These are phyloP conservation scores for Gillenia trifoliata DNA, from an alignment of 306 rosid genomes.

Conservation along the genomic window DNA sequence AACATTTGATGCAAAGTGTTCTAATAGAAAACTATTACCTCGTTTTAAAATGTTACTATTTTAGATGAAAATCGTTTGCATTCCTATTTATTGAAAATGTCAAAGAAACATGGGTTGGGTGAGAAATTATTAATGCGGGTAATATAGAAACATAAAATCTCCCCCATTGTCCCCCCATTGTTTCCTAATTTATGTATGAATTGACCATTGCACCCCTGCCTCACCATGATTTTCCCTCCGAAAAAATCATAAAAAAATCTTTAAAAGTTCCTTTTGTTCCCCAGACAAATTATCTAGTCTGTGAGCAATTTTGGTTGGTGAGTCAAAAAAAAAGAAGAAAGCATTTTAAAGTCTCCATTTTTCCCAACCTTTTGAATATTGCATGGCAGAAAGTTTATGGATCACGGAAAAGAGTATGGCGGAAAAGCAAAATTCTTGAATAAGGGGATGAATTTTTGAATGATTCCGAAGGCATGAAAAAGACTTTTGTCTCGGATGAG, in stretches of 20 bases:
- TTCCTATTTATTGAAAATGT: too few species aligned
- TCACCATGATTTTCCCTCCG: constrained; percentile 10
- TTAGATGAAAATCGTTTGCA: background rate
- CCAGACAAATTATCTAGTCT: background rate
- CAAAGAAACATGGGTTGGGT: constrained; percentile 9
- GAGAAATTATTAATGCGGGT: constrained; percentile 22
- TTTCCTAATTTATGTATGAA: constrained; percentile 16
- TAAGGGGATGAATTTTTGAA: constrained; percentile 19
- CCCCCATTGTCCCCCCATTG: constrained; percentile 15
- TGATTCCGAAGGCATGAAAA: constrained; percentile 21
- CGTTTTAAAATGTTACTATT: background rate
- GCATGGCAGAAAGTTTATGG: constrained; percentile 6
- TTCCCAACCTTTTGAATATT: constrained; percentile 1
- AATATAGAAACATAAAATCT: constrained; percentile 25
- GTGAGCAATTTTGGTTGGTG: constrained; percentile 10
- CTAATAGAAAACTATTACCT: background rate
- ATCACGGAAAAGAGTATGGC: background rate
- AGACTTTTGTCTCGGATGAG: constrained; percentile 24
- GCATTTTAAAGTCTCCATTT: constrained; percentile 10
- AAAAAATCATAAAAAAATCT: constrained; percentile 25
- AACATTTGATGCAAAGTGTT: too few species aligned
- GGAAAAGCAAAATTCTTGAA: constrained; percentile 9
- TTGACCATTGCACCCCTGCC: constrained; percentile 9
- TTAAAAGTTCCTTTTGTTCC: constrained; percentile 21
- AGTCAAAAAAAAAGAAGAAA: constrained; percentile 19